Percentiles rank a stretch among this genome's conserved stretches.
These are phyloP conservation scores for Phialemoniopsis sp. DNA, from an alignment of 2,329 filamentous ascomycete genomes.

Conservation along the genomic window DNA sequence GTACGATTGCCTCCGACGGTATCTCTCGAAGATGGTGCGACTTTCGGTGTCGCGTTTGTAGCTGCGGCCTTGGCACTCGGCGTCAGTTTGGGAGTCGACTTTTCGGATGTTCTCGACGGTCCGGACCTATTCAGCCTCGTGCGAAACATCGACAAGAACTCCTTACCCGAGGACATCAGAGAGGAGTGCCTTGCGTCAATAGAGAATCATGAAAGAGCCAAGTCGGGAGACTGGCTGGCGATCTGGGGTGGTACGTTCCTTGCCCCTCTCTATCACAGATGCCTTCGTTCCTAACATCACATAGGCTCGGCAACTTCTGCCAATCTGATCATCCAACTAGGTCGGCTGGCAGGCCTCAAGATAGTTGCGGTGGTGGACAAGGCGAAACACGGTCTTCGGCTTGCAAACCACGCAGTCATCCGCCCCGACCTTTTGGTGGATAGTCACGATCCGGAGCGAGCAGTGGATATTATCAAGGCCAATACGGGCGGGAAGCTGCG, in stretches of 20 bases:
- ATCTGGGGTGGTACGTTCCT: slow-evolving; percentile 64
- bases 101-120: slow-evolving; percentile 44
- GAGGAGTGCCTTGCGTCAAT: slow-evolving; percentile 60
- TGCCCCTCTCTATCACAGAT: not conserved
- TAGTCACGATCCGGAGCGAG: slow-evolving; percentile 60
- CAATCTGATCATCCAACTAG: slow-evolving; percentile 62
- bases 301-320: slow-evolving; percentile 65
- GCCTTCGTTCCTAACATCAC: not conserved
- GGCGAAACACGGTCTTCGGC: slow-evolving; percentile 58
- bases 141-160: slow-evolving; percentile 34
- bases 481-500: slow-evolving; percentile 54
- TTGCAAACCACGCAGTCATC: slow-evolving; percentile 38
- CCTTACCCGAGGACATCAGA: slow-evolving; percentile 56
- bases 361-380: slow-evolving; percentile 65
- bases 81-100: slow-evolving; percentile 66
- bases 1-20: slow-evolving; percentile 54
- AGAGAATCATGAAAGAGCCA: slow-evolving; percentile 44
- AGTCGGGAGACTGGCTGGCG: slow-evolving; percentile 63
- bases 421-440: slow-evolving; percentile 64
- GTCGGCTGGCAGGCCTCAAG: slow-evolving; percentile 59
- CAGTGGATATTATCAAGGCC: slow-evolving; percentile 57
- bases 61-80: slow-evolving; percentile 64
- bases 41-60: slow-evolving; percentile 68
- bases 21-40: slow-evolving; percentile 51
- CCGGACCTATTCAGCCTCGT: slow-evolving; percentile 56